Base-by-base conservation (phyloP, 2,329 filamentous ascomycete species). In the Pestalotiopsis sp. region DNA sequence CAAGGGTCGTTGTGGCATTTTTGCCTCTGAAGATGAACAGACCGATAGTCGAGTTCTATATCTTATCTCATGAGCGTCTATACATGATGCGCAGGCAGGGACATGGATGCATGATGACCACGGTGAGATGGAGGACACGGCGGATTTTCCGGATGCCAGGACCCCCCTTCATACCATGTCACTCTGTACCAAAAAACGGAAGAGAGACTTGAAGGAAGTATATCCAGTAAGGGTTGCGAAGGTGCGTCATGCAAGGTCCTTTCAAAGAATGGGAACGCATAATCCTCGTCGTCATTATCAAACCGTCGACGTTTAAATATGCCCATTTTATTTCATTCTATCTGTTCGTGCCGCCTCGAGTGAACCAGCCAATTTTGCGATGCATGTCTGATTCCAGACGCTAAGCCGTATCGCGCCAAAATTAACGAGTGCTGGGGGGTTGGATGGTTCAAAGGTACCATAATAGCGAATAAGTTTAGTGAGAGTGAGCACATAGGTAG, bases 391-490 rank as follows among this genome's bases (percentile, higher is more conserved):
- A 41, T 62, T 39, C 20, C 27, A 23, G 25, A 49, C 67, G 69
- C 69, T 69, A 71, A 67, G 61, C 69, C 69, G 45, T 59, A 68
- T 71, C 66, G 23, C 66, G 68, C 69, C 61, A 71, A 71, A 64
- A 69, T 71, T 71, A 66, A 69, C 69, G 69, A 71, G 55, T 17
- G 25, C 13, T 31, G 20, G 27, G 45, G 45, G 45, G 45, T 36
- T 36, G 17, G 45, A n/a, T 49, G 17, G 52, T 45, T 55, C 62
- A 66, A 63, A 39, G 52, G 27, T 63, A 38, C 63, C 63, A 57
- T 55, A 58, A 52, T 52, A 52, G 45, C 45, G 14, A 52, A n/a
- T n/a, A 20, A 17, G 14, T 27, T 23, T 4, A 9, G 45, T 52
- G n/a, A n/a, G 4, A 45, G 39, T 45, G 45, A 45, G 14, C 45